Percentiles rank a stretch among this genome's conserved stretches.
phyloP scores from a whole-genome alignment of 2,329 filamentous ascomycete genomes.

The Hansfordia pulvinata region DNA sequence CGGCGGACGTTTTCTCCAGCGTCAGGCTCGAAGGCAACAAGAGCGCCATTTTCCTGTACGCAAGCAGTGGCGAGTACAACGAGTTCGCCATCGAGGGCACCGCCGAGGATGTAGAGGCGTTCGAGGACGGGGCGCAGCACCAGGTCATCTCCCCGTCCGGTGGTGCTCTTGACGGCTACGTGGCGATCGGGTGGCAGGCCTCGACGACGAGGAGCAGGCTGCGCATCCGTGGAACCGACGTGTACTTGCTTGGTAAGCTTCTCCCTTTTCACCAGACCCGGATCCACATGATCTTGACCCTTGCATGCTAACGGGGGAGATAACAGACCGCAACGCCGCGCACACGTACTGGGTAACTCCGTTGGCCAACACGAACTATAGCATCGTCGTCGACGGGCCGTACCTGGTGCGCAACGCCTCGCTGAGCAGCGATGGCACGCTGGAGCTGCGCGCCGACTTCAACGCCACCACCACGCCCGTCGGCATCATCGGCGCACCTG shows the following conservation, averaged over 20 bases:
- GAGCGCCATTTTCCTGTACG: constrained; percentile 42
- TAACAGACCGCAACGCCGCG: constrained; percentile 48
- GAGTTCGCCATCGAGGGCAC: constrained; percentile 38
- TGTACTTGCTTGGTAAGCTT: too few species aligned
- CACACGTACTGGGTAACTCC: constrained; percentile 55
- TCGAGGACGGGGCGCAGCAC: too few species aligned
- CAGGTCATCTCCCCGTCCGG: too few species aligned
- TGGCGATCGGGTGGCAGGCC: too few species aligned
- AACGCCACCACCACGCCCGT: constrained; percentile 57
- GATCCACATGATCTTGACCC: constrained; percentile 41
- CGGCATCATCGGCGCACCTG: constrained; percentile 47
- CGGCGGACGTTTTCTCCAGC: constrained; percentile 57
- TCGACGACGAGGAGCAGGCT: too few species aligned
- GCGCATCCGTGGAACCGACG: too few species aligned
- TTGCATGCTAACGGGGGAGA: too few species aligned
- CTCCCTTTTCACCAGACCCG: too few species aligned
- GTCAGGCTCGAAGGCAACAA: constrained; percentile 34
- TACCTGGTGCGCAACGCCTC: constrained; percentile 51
- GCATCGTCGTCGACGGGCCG: constrained; percentile 45
- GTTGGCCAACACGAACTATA: background rate
- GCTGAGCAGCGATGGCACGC: constrained; percentile 34
- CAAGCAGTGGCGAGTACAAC: constrained; percentile 45
- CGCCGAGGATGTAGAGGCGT: constrained; percentile 13
- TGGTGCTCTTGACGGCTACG: too few species aligned
- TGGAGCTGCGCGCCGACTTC: constrained; percentile 57